phyloP scores from a whole-genome alignment of 139 green algal species.

The Diplosphaera chodatii region DNA sequence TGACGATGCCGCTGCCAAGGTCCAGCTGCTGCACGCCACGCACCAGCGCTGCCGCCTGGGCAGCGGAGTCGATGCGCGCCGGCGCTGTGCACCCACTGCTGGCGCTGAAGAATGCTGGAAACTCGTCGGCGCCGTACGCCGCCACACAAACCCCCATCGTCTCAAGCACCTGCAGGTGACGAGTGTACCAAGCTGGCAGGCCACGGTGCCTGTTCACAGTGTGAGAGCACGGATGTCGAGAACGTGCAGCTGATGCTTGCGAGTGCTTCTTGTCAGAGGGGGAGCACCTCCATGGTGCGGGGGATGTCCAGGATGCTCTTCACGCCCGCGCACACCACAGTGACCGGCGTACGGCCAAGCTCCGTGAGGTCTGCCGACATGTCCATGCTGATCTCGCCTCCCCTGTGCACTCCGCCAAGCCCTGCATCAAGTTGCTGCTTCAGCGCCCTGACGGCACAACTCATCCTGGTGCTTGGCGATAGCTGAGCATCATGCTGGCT shows the following conservation, averaged over 20 bases:
- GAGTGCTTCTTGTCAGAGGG: no score
- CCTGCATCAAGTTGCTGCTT: slow-evolving; percentile 24
- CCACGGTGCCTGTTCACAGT: no score
- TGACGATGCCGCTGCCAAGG: slow-evolving; percentile 55
- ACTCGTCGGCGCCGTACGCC: slow-evolving; percentile 72
- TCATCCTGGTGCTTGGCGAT: no score
- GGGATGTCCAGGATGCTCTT: slow-evolving; percentile 97
- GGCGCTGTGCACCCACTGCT: slow-evolving; percentile 61
- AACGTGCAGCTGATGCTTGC: no score
- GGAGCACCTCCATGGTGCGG: slow-evolving; percentile 86
- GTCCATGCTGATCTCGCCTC: slow-evolving; percentile 79
- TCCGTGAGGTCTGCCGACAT: slow-evolving; percentile 85
- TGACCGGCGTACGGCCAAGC: slow-evolving; percentile 80
- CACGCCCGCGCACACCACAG: slow-evolving; percentile 91
- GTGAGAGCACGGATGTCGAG: no score
- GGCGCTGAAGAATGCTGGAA: slow-evolving; percentile 92
- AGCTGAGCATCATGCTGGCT: no score
- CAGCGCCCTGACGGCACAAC: no score
- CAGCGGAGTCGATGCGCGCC: slow-evolving; percentile 43
- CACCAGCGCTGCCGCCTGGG: slow-evolving; percentile 60
- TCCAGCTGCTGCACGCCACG: slow-evolving; percentile 24
- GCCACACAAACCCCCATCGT: slow-evolving; percentile 83
- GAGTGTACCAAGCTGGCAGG: no score
- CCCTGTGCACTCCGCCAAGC: slow-evolving; percentile 77
- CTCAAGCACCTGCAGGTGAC: not conserved